Evolutionary conservation across 2,329 filamentous ascomycete genomes (phyloP).

Genomic region (Lachnellula cervina): DNA sequence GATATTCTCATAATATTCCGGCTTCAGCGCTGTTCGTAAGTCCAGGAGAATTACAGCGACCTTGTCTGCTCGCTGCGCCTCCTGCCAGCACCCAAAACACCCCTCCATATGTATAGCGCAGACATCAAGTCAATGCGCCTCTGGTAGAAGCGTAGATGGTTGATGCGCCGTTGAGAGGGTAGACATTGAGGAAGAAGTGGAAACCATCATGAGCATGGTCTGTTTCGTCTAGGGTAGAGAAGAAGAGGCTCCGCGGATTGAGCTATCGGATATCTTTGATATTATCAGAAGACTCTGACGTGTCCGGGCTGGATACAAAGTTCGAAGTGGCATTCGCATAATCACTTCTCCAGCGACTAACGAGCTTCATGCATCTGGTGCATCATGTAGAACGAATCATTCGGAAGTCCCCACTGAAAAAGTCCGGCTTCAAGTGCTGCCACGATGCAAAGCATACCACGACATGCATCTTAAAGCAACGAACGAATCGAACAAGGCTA

Average conservation of each 20-base stretch:
- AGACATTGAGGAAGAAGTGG: conserved; percentile 3
- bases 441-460: conserved; percentile 28
- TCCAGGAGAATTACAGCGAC: conserved; percentile 45
- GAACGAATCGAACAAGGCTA: conserved; percentile 26
- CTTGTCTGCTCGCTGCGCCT: conserved; percentile 49
- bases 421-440: conserved; percentile 16
- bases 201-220: conserved; percentile 11
- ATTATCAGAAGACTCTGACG: conserved; percentile 25
- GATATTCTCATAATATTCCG: conserved; percentile 42
- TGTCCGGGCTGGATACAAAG: conserved; percentile 21
- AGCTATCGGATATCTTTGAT: conserved; percentile 5
- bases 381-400: conserved; percentile 23
- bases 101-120: conserved; percentile 26
- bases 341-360: conserved; percentile 23
- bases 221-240: conserved; percentile 5
- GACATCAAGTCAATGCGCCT: conserved; percentile 28
- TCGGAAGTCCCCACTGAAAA: conserved; percentile 11
- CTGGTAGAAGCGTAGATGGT: conserved; percentile 11
- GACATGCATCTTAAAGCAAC: conserved; percentile 16
- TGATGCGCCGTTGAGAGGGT: conserved; percentile 14
- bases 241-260: conserved; percentile 21
- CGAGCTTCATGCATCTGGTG: conserved; percentile 3
- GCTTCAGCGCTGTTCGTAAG: conserved; percentile 43
- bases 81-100: conserved; percentile 44
- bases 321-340: conserved; percentile 17